Base-by-base conservation (phyloP, 2,329 filamentous ascomycete species). In the Daldinia sp. region DNA sequence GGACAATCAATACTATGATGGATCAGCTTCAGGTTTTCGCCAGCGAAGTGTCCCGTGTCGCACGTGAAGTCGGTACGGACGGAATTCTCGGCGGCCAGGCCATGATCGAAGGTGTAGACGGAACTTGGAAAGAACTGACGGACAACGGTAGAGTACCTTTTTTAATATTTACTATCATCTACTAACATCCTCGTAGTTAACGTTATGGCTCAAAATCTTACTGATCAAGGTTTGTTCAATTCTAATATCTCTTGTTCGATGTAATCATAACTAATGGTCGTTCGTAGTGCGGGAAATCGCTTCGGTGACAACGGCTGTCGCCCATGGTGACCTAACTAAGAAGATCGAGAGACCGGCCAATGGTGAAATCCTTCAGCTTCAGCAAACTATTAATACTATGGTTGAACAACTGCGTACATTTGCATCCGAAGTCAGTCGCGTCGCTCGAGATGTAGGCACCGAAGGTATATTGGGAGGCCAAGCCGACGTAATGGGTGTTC, bases 1-100 rank as follows among this genome's bases (percentile, higher is more conserved):
- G 93, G 72, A 97, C 94, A 65, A 98, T 98, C 81, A 98, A 98
- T 77, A 96, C 92, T 70, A 98, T 98, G 94, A 96, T 98, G 87
- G 94, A 98, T 75, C 94, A 97, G 78, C 85, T 98, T 62, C 94
- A 97, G 76, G 92, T 96, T 63, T 98, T 98, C 78, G 94, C 94
- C 68, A 96, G 92, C 77, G 94, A 98, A 80, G 94, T 98, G 73
- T 97, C 94, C 30, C 90, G 93, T 70, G 89, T 98, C 70, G 94
- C 94, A 54, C 91, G 93, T 77, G 94, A 98, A 78, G 94, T 98
- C 81, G 94, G 94, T 71, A 98, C 94, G 10, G 94, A 98, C 77
- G 94, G 94, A 74, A 90, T 95, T 66, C 88, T 98, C 39, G 94
- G 94, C 72, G 94, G 94, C 41, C 94, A 98, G 77, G 94, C 94